Evolutionary conservation across 2,329 filamentous ascomycete species (phyloP), one percentile per base, ranked within the genome.

Genomic region (Cladosporium sphaerospermum): DNA sequence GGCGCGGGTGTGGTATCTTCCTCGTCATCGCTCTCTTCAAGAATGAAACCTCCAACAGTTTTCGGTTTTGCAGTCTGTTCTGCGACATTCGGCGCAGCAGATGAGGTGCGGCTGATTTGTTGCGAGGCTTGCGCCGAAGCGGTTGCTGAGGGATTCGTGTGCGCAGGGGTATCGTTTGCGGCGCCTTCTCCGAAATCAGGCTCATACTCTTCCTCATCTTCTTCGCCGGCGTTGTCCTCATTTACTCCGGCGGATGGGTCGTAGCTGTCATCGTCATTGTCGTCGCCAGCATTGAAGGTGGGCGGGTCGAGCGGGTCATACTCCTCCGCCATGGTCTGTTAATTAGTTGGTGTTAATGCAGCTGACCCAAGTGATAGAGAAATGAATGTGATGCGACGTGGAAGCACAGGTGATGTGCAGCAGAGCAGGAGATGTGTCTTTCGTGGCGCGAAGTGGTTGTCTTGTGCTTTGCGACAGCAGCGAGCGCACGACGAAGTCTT

Each of bases 1-100:
- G 61, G 55, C 28, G 60, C 54, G 16, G 48, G 54, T 53, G 54
- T 57, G 37, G 55, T 56, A 42, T 55, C 57, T 48, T 59, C 52
- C 64, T 81, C 78, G 65, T 79, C 77, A 63, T 79, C 77, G 67
- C 82, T 79, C 67, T 81, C 80, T 70, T 83, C 81, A 67, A 80
- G 76, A 69, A 82, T 77, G 74, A 83, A 83, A 61, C 80, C 81
- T 67, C 79, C 80, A 64, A 78, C 77, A 57, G 75, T 80, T 63
- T 74, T 77, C 63, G 76, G 71, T 65, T 76, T 74, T 62, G 52
- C 62, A 47, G 54, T 56, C 40, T 62, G 56, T 48, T 58, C 60
- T 13, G 61, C 54, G 39, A 54, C 69, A 62, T 54, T 67, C 61
- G 61, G 55, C 53, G 60, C 51, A 49, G 53, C 65, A 73, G 78